A percentile compares a stretch with the other conserved stretches of the same genome.
These are phyloP conservation scores for Clarireedia hainanense DNA, from an alignment of 2,329 filamentous ascomycete species.

Conservation along the genomic window DNA sequence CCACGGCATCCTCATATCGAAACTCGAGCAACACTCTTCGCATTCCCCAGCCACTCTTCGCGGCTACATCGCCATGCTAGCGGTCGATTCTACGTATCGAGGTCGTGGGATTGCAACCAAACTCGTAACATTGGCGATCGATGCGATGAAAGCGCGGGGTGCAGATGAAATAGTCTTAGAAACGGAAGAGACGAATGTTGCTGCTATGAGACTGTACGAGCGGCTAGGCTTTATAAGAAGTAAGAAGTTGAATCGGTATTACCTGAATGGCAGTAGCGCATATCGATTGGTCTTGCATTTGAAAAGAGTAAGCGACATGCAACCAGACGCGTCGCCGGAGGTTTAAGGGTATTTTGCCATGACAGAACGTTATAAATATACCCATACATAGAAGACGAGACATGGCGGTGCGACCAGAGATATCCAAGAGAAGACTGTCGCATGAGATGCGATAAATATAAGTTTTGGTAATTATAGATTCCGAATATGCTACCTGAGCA, in stretches of 20 bases:
- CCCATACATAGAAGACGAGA: not conserved
- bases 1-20: slow-evolving; percentile 88
- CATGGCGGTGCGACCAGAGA: not conserved
- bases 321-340: slow-evolving; percentile 5
- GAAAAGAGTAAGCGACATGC: slow-evolving; percentile 26
- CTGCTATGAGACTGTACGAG: slow-evolving; percentile 89
- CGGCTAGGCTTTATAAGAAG: slow-evolving; percentile 83
- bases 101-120: slow-evolving; percentile 82
- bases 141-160: slow-evolving; percentile 74
- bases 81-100: slow-evolving; percentile 72
- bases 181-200: slow-evolving; percentile 86
- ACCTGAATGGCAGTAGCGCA: slow-evolving; percentile 91
- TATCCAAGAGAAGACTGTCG: not conserved
- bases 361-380: too few relatives aligned
- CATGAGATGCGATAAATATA: not conserved
- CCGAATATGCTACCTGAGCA: not conserved
- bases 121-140: slow-evolving; percentile 82
- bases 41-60: slow-evolving; percentile 67
- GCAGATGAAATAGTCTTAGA: slow-evolving; percentile 95
- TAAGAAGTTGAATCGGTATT: slow-evolving; percentile 91
- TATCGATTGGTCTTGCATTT: slow-evolving; percentile 71
- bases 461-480: not conserved
- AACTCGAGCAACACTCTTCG: slow-evolving; percentile 82
- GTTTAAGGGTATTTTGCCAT: not conserved
- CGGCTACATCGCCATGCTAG: slow-evolving; percentile 98